Conservation (phyloP, 208 protist genomes). For the Leishmania amazonensis region DNA sequence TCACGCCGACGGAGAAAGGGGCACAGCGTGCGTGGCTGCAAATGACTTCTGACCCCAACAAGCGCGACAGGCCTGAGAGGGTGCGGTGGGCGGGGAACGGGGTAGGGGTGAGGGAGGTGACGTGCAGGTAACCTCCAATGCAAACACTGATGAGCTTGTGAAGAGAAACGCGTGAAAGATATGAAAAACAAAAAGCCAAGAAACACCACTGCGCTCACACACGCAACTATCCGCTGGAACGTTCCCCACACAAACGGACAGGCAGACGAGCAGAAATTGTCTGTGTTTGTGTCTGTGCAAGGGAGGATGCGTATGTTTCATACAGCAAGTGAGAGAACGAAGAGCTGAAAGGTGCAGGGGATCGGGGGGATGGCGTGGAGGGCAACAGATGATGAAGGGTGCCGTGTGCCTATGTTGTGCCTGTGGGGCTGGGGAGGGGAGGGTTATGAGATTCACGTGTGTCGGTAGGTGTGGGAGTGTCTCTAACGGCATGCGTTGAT, state of each 20-base stretch:
- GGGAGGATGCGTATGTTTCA: neutral
- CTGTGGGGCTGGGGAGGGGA: neutral
- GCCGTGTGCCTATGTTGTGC: neutral
- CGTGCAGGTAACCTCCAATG: neutral
- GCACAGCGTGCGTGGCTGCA: neutral
- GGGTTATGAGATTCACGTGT: neutral
- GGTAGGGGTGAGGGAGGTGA: neutral
- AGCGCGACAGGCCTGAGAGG: neutral
- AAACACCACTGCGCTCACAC: neutral
- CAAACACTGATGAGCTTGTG: neutral
- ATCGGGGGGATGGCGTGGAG: neutral
- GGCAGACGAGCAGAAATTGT: neutral
- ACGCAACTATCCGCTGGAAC: neutral
- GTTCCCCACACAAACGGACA: neutral
- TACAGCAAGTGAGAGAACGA: neutral
- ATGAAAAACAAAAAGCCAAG: neutral
- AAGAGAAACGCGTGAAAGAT: neutral
- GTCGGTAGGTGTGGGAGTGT: neutral
- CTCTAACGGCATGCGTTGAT: neutral
- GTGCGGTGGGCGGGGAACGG: neutral
- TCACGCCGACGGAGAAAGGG: neutral
- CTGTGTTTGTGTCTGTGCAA: neutral
- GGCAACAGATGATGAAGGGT: neutral
- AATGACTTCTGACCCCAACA: neutral
- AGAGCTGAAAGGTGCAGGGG: neutral